These are phyloP conservation scores for Silybum marianum DNA, from an alignment of 129 eudicot species.

Conservation along the genomic window DNA sequence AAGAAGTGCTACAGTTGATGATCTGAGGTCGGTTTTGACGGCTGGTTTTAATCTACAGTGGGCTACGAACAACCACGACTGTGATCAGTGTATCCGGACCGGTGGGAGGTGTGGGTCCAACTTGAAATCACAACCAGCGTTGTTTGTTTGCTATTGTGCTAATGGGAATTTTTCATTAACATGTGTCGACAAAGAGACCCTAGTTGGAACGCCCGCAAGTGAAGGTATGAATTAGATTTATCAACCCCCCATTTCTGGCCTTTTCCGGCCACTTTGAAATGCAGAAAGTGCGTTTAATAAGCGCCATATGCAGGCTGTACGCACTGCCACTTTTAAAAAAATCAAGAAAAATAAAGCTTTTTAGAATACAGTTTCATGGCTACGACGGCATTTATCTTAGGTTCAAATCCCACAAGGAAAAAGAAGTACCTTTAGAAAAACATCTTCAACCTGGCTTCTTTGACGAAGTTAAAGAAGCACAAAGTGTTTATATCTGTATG, in stretches of 20 bases:
- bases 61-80: constrained; percentile 25
- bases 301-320: background rate
- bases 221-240: background rate
- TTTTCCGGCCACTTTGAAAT: background rate
- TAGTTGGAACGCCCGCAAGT: background rate
- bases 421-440: too few relatives aligned
- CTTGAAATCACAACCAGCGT: background rate
- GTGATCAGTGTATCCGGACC: background rate
- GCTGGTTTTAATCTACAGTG: constrained; percentile 46
- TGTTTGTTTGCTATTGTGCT: constrained; percentile 40
- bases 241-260: background rate
- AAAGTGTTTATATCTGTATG: too few relatives aligned
- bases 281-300: background rate
- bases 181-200: constrained; percentile 6
- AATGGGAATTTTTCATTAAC: constrained; percentile 20
- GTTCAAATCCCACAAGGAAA: too few relatives aligned
- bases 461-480: too few relatives aligned
- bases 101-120: background rate
- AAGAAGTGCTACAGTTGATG: background rate
- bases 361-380: too few relatives aligned
- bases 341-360: too few relatives aligned
- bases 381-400: too few relatives aligned
- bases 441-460: too few relatives aligned
- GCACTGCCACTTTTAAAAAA: too few relatives aligned
- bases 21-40: constrained; percentile 23